phyloP scores from a whole-genome alignment of 208 protist species.

The Endotrypanum monterogeii region DNA sequence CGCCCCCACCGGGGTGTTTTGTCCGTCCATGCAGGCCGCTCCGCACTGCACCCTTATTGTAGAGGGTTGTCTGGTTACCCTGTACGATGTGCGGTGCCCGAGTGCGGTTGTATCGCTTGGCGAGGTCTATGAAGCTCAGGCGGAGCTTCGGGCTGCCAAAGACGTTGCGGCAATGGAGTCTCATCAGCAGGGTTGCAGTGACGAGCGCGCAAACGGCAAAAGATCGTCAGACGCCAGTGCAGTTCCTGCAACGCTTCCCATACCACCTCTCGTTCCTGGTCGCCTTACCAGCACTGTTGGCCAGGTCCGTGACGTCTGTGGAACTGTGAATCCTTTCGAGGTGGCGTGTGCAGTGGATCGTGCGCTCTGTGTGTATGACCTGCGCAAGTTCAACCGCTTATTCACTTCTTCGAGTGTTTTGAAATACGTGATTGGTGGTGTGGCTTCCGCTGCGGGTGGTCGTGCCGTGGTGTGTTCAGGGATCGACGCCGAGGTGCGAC shows the following conservation, averaged over 20 bases:
- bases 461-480: conserved; percentile 63
- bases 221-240: not conserved
- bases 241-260: not conserved
- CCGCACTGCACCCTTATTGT: conserved; percentile 50
- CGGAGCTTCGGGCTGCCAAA: conserved; percentile 15
- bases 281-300: conserved; percentile 60
- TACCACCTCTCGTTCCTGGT: conserved; percentile 40
- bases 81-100: conserved; percentile 73
- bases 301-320: conserved; percentile 54
- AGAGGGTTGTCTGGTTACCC: conserved; percentile 69
- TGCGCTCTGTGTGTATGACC: conserved; percentile 71
- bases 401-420: conserved; percentile 67
- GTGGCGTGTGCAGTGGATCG: conserved; percentile 67
- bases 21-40: conserved; percentile 24
- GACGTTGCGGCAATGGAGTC: conserved; percentile 5
- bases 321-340: conserved; percentile 58
- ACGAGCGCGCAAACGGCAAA: not conserved
- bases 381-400: conserved; percentile 75
- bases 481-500: conserved; percentile 63
- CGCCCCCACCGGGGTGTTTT: conserved; percentile 55
- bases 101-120: conserved; percentile 48
- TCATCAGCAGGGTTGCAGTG: not conserved
- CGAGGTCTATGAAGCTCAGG: conserved; percentile 14
- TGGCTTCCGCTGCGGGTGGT: conserved; percentile 51
- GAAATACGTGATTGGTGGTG: conserved; percentile 72